Evolutionary conservation across 2,329 filamentous ascomycete species (phyloP).

Genomic region (Aspergillus sojae): DNA sequence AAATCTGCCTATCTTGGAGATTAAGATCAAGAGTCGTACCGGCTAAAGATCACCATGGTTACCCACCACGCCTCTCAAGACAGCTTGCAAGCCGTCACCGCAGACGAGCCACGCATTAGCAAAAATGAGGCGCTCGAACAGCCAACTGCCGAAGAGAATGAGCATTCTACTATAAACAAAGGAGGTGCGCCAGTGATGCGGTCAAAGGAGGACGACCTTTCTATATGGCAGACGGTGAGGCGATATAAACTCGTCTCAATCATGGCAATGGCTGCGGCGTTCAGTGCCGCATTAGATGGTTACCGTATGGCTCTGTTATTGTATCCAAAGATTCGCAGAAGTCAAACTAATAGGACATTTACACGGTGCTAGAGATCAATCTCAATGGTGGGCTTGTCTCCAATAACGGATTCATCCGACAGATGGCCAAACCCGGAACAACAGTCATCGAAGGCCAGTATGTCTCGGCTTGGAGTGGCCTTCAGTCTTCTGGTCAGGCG

Average conservation of each 20-base stretch:
- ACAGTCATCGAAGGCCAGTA: conserved; percentile 40
- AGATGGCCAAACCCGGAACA: conserved; percentile 35
- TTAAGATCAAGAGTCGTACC: background rate
- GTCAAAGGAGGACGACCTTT: conserved; percentile 40
- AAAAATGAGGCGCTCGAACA: conserved; percentile 10
- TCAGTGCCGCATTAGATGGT: conserved; percentile 47
- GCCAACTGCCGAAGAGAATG: background rate
- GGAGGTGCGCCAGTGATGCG: conserved; percentile 31
- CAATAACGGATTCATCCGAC: conserved; percentile 46
- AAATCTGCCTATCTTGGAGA: background rate
- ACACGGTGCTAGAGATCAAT: conserved; percentile 26
- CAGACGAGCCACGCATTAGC: conserved; percentile 1
- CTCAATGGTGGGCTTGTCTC: conserved; percentile 45
- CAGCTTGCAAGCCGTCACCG: background rate
- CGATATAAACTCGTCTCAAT: conserved; percentile 39
- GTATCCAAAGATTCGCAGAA: background rate
- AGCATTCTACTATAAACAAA: background rate
- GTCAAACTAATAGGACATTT: background rate
- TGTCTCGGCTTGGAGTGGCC: conserved; percentile 44
- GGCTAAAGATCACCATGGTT: background rate
- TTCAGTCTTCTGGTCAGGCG: conserved; percentile 43
- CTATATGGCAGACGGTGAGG: conserved; percentile 41
- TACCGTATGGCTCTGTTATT: conserved; percentile 35
- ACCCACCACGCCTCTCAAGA: background rate
- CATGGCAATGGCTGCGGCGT: conserved; percentile 47